Percentiles rank a stretch among this genome's conserved stretches.
Conservation (phyloP, 148 eudicot genomes). For the Tetragonia tetragonoides region DNA sequence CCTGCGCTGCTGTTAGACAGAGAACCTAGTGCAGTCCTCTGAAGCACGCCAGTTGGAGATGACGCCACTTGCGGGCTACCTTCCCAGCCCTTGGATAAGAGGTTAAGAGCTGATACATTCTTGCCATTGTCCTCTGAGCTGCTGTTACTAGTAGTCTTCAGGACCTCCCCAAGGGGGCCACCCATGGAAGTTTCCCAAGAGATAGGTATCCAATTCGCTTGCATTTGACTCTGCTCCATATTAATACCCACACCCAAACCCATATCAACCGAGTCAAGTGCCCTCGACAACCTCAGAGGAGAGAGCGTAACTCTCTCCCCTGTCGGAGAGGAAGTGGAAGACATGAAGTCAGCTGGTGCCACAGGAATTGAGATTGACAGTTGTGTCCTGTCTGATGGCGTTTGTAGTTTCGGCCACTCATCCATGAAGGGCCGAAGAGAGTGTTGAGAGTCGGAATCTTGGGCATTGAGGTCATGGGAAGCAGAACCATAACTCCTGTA, state of each 20-base stretch:
- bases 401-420: constrained; percentile 38
- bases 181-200: constrained; percentile 62
- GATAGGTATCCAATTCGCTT: constrained; percentile 45
- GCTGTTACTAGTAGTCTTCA: constrained; percentile 36
- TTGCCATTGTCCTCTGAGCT: constrained; percentile 22
- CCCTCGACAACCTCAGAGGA: constrained; percentile 44
- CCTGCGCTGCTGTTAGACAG: constrained; percentile 64
- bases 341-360: constrained; percentile 50
- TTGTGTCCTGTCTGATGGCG: constrained; percentile 36
- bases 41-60: constrained; percentile 64
- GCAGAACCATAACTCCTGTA: constrained; percentile 20
- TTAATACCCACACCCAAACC: constrained; percentile 37
- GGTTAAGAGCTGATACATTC: constrained; percentile 33
- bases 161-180: constrained; percentile 78
- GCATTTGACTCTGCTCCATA: constrained; percentile 25
- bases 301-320: constrained; percentile 38
- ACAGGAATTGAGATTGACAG: constrained; percentile 53
- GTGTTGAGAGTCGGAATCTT: constrained; percentile 3
- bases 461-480: constrained; percentile 16
- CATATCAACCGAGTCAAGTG: constrained; percentile 28
- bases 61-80: constrained; percentile 34
- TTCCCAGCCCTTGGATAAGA: constrained; percentile 37
- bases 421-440: constrained; percentile 13
- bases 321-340: constrained; percentile 52
- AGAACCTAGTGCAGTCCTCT: constrained; percentile 47